phyloP scores from a whole-genome alignment of 1,139 yeast species.

The Debaryomyces coudertii region DNA sequence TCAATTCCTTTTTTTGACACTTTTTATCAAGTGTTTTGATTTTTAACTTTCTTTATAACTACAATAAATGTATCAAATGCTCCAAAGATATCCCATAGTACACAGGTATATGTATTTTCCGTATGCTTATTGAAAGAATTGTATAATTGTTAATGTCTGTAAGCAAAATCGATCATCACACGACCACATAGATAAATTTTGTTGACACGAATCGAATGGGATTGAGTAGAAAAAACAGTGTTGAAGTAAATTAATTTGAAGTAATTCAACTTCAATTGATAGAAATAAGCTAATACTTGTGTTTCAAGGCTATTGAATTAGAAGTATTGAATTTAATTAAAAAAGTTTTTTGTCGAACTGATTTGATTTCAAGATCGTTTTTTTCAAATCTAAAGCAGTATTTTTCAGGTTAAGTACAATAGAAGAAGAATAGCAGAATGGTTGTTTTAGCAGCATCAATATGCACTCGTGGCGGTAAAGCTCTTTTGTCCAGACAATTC shows the following conservation, averaged over 20 bases:
- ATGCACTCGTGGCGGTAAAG: slow-evolving; percentile 94
- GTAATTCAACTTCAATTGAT: slow-evolving; percentile 6
- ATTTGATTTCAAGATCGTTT: background rate
- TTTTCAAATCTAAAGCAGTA: background rate
- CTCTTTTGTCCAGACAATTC: slow-evolving; percentile 91
- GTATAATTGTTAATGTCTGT: no score
- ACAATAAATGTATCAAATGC: no score
- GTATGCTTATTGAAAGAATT: background rate
- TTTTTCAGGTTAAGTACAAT: background rate
- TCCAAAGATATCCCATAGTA: background rate
- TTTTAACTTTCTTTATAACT: background rate
- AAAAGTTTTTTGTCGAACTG: background rate
- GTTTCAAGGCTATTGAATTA: background rate
- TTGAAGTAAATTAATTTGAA: slow-evolving; percentile 4
- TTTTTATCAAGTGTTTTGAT: background rate
- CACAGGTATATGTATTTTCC: no score
- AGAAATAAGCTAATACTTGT: background rate
- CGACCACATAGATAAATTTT: slow-evolving; percentile 11
- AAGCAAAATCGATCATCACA: slow-evolving; percentile 6
- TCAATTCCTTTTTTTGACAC: slow-evolving; percentile 25
- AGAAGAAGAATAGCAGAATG: slow-evolving; percentile 20
- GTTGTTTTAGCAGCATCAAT: slow-evolving; percentile 88
- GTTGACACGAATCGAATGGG: slow-evolving; percentile 17
- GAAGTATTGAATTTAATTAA: background rate
- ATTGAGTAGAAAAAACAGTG: slow-evolving; percentile 6